These are phyloP conservation scores for Ustilago crameri DNA, from an alignment of 1,284 basidiomycete species.

Conservation along the genomic window DNA sequence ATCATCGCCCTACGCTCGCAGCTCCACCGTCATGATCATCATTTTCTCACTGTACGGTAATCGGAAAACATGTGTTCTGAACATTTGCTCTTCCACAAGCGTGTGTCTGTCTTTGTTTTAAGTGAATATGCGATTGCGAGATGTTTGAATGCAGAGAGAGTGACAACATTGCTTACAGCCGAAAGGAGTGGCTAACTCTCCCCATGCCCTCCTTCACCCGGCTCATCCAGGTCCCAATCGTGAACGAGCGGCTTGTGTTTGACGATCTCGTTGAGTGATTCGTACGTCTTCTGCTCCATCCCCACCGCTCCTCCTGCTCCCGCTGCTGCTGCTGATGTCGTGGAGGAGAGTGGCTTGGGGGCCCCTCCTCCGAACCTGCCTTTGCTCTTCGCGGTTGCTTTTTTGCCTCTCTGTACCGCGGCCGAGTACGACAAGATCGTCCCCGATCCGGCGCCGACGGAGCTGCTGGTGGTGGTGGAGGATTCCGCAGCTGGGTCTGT, in stretches of 20 bases:
- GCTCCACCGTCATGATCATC: too few relatives aligned
- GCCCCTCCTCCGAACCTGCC: conserved; percentile 1
- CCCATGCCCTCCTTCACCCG: too few relatives aligned
- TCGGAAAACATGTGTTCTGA: too few relatives aligned
- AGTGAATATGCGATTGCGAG: too few relatives aligned
- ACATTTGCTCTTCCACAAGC: too few relatives aligned
- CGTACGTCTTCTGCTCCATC: conserved; percentile 31
- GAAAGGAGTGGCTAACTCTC: too few relatives aligned
- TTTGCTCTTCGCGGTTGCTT: not conserved
- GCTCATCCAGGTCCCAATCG: conserved; percentile 29
- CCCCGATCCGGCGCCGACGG: not conserved
- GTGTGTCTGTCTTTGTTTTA: too few relatives aligned
- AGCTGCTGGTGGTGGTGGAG: not conserved
- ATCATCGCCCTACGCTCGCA: too few relatives aligned
- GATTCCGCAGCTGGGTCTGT: not conserved
- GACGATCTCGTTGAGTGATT: conserved; percentile 7
- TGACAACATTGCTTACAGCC: not conserved
- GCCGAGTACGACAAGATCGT: conserved; percentile 33
- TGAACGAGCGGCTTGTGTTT: conserved; percentile 19
- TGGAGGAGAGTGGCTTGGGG: not conserved
- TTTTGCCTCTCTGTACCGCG: conserved; percentile 19
- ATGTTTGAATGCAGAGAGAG: not conserved
- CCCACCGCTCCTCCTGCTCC: not conserved
- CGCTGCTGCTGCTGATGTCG: not conserved
- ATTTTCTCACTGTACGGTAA: too few relatives aligned